Evolutionary conservation across 2,329 filamentous ascomycete species (phyloP).

Genomic region (Setomelanomma holmii): DNA sequence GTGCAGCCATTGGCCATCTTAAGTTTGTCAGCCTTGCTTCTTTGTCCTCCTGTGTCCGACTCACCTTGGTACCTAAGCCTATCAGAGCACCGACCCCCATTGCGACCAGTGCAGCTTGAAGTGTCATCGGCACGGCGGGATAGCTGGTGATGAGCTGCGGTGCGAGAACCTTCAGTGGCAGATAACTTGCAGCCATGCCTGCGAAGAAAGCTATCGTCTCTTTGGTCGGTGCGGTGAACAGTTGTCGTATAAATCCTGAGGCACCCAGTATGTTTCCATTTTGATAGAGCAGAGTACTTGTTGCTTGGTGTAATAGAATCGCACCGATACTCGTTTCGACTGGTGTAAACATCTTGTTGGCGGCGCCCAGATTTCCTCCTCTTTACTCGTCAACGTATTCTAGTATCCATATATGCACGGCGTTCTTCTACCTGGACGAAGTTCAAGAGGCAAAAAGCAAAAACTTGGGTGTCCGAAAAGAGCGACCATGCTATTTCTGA

Average conservation of each 20-base stretch:
- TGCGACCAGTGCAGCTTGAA: constrained; percentile 47
- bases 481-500: not conserved
- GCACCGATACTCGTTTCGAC: constrained; percentile 60
- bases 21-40: constrained; percentile 10
- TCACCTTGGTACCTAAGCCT: constrained; percentile 62
- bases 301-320: constrained; percentile 58
- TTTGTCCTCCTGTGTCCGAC: not conserved
- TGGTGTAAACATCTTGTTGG: constrained; percentile 58
- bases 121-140: constrained; percentile 45
- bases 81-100: constrained; percentile 54
- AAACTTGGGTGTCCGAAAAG: not conserved
- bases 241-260: constrained; percentile 55
- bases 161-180: constrained; percentile 51
- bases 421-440: not conserved
- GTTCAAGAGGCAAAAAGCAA: not conserved
- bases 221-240: constrained; percentile 50
- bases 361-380: not conserved
- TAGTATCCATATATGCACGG: not conserved
- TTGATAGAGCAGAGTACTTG: constrained; percentile 57
- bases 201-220: constrained; percentile 55
- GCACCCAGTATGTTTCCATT: constrained; percentile 61
- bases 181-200: constrained; percentile 55
- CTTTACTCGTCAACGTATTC: not conserved
- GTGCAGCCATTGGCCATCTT: constrained; percentile 57
- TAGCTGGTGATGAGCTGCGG: constrained; percentile 56